These are phyloP conservation scores for Endoconidiophora laricicola DNA, from an alignment of 2,329 filamentous ascomycete genomes.

Conservation along the genomic window DNA sequence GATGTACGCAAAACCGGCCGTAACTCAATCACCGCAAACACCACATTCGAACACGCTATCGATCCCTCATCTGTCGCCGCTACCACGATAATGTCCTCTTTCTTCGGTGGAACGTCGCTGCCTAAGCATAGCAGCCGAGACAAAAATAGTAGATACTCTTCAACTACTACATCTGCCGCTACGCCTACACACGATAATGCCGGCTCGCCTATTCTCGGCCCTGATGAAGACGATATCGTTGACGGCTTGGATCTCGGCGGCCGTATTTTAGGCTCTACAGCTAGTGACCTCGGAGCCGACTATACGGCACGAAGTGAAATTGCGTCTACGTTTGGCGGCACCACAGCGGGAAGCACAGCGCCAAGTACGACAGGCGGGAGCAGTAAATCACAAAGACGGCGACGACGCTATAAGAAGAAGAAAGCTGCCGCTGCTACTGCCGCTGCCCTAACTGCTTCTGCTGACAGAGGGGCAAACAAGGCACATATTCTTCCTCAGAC, in stretches of 20 bases:
- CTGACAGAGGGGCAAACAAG: too few species aligned
- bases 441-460: too few species aligned
- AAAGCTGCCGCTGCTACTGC: too few species aligned
- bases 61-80: neutral
- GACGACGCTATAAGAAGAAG: neutral
- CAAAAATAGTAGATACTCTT: neutral
- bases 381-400: neutral
- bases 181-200: neutral
- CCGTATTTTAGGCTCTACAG: neutral
- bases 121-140: conserved; percentile 1
- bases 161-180: neutral
- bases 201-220: conserved; percentile 6
- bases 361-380: neutral
- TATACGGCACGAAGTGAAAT: neutral
- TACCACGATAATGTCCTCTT: conserved; percentile 10
- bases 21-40: conserved; percentile 9
- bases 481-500: too few species aligned
- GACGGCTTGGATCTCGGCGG: conserved; percentile 10
- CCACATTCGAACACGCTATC: neutral
- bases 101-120: conserved; percentile 5
- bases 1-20: neutral
- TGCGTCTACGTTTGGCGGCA: conserved; percentile 8
- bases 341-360: conserved; percentile 7
- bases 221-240: conserved; percentile 11
- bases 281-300: neutral